Evolutionary conservation across 139 green algal species (phyloP).

Genomic region (Nannochloris sp.): DNA sequence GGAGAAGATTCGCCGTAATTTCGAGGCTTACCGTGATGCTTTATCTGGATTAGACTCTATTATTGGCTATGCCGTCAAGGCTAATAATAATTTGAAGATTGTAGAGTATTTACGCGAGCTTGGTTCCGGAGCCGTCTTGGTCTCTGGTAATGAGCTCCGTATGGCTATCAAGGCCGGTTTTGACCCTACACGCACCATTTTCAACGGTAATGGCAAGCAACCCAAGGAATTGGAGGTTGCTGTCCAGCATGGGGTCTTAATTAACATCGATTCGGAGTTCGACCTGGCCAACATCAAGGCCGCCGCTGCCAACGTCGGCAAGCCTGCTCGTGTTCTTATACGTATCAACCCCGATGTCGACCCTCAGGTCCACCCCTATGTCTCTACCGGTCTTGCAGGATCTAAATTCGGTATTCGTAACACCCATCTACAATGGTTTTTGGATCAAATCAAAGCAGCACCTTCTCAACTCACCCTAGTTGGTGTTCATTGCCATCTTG

Average conservation of each 20-base stretch:
- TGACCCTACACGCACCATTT: constrained; percentile 69
- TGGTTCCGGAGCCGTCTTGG: constrained; percentile 84
- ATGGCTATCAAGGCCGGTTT: constrained; percentile 81
- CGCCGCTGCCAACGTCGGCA: constrained; percentile 39
- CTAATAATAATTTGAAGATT: constrained; percentile 96
- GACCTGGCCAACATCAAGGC: constrained; percentile 78
- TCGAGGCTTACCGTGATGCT: constrained; percentile 73
- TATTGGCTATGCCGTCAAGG: constrained; percentile 95
- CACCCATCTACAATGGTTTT: constrained; percentile 72
- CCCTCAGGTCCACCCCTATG: constrained; percentile 93
- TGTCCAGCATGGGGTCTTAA: constrained; percentile 71
- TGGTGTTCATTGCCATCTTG: constrained; percentile 92
- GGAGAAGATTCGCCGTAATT: constrained; percentile 55
- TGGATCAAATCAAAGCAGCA: constrained; percentile 65
- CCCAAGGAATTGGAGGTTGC: constrained; percentile 86
- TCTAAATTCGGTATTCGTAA: constrained; percentile 99
- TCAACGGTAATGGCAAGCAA: constrained; percentile 97
- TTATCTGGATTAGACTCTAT: constrained; percentile 79
- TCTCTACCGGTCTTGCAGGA: constrained; percentile 88
- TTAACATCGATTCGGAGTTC: constrained; percentile 97
- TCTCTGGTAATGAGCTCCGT: constrained; percentile 92
- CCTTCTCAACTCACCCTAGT: constrained; percentile 73
- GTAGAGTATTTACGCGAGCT: constrained; percentile 54
- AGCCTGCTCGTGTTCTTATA: constrained; percentile 64
- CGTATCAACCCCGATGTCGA: constrained; percentile 98